Evolutionary conservation across 129 eudicot species (phyloP).

Genomic region (Tagetes erecta): DNA sequence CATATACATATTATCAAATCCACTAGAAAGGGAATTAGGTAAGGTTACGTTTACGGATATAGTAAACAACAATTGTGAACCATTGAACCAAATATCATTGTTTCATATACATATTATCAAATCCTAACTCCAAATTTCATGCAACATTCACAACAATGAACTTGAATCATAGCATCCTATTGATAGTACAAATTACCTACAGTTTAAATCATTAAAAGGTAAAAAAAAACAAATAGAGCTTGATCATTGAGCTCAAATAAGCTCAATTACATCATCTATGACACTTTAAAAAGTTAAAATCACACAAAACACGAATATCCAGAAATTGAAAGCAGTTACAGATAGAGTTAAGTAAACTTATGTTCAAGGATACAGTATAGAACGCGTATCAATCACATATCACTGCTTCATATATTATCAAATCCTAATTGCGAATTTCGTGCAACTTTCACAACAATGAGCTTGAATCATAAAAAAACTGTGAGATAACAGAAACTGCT

Average conservation of each 20-base stretch:
- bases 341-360: background rate
- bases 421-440: background rate
- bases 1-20: no score
- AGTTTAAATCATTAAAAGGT: background rate
- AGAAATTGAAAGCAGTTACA: background rate
- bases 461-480: background rate
- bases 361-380: background rate
- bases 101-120: background rate
- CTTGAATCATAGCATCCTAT: background rate
- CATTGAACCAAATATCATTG: background rate
- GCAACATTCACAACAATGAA: constrained; percentile 7
- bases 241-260: background rate
- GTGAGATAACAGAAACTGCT: background rate
- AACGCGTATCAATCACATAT: background rate
- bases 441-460: background rate
- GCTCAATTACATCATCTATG: background rate
- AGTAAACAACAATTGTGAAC: background rate
- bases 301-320: background rate
- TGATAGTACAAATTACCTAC: background rate
- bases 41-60: background rate
- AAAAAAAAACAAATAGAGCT: background rate
- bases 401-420: background rate
- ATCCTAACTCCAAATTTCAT: background rate
- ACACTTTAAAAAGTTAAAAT: no score
- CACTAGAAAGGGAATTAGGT: background rate